Conservation (phyloP, 2,329 filamentous ascomycete genomes). For the Triangularia setosa region DNA sequence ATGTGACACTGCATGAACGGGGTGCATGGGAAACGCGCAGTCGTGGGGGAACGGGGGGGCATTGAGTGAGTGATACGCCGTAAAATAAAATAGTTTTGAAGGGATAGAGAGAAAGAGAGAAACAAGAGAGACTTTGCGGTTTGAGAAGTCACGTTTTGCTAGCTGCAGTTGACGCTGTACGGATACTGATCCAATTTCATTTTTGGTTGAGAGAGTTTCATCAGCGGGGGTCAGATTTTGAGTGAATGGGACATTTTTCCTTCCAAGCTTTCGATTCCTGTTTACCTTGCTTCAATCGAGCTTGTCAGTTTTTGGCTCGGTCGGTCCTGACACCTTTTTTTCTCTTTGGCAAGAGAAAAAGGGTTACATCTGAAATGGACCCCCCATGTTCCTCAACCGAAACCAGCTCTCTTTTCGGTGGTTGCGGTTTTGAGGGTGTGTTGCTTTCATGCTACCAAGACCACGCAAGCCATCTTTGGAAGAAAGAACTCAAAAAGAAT, state of each 20-base stretch:
- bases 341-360: background rate
- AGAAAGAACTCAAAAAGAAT: background rate
- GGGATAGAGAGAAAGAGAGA: background rate
- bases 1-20: slow-evolving; percentile 1
- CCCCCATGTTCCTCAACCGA: background rate
- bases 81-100: background rate
- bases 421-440: background rate
- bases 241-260: background rate
- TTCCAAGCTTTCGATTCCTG: too few species aligned
- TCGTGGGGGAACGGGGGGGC: background rate
- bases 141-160: background rate
- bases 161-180: too few species aligned
- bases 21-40: background rate
- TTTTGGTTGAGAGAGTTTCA: too few species aligned
- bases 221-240: too few species aligned
- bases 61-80: background rate
- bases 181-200: too few species aligned
- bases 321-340: background rate
- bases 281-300: too few species aligned
- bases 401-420: background rate
- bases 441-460: background rate
- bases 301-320: too few species aligned
- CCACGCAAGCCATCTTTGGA: background rate
- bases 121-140: background rate
- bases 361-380: background rate